Evolutionary conservation across 768 basidiomycete genomes (phyloP).

Genomic region (Harrya chromipes): DNA sequence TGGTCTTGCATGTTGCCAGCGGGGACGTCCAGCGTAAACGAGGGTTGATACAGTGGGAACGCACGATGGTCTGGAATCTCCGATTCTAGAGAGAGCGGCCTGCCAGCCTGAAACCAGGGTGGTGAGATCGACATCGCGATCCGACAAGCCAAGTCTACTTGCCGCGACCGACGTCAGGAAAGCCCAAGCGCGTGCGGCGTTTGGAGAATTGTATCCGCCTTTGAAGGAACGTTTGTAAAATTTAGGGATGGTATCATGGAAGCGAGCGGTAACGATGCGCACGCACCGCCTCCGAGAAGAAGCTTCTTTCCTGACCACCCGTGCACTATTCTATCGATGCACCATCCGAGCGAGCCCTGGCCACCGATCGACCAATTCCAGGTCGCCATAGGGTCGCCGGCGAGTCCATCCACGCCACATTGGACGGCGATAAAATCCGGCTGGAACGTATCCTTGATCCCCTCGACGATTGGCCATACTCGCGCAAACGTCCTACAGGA

Average conservation of each 20-base stretch:
- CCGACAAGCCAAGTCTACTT: constrained; percentile 25
- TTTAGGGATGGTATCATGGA: not conserved
- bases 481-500: constrained; percentile 57
- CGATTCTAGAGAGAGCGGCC: constrained; percentile 53
- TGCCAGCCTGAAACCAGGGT: constrained; percentile 42
- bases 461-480: constrained; percentile 65
- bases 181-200: constrained; percentile 86
- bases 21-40: constrained; percentile 76
- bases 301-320: constrained; percentile 61
- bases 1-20: constrained; percentile 71
- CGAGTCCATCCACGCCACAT: constrained; percentile 84
- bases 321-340: constrained; percentile 46
- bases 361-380: constrained; percentile 68
- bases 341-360: constrained; percentile 70
- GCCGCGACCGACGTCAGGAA: constrained; percentile 76
- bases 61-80: constrained; percentile 73
- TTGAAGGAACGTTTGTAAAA: constrained; percentile 13
- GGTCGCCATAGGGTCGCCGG: constrained; percentile 75
- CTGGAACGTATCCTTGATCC: constrained; percentile 53
- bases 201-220: constrained; percentile 84
- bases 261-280: not conserved
- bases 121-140: not conserved
- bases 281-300: constrained; percentile 72
- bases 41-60: constrained; percentile 74
- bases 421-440: constrained; percentile 84